A percentile compares a stretch with the other conserved stretches of the same genome.
phyloP scores from a whole-genome alignment of 306 rosid genomes.

The Abrus precatorius region DNA sequence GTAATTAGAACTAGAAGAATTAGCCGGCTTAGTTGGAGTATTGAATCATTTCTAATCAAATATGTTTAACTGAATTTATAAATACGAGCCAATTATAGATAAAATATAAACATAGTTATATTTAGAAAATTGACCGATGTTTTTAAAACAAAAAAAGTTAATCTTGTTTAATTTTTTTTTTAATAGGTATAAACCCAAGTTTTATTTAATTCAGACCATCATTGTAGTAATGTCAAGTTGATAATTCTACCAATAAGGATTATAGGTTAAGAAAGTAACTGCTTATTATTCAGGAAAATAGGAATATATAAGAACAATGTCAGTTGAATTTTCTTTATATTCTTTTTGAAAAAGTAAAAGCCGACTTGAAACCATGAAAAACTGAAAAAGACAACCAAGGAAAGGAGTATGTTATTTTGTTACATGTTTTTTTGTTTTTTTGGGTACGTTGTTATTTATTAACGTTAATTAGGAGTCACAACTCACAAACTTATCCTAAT shows the following conservation, averaged over 20 bases:
- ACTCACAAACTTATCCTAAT: constrained; percentile 18
- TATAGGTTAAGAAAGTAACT: background rate
- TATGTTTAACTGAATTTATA: background rate
- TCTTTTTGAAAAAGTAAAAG: constrained; percentile 9
- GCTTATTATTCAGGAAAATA: constrained; percentile 13
- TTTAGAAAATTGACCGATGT: background rate
- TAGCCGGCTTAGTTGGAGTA: background rate
- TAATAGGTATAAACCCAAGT: background rate
- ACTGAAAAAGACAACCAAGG: constrained; percentile 8
- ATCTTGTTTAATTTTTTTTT: background rate
- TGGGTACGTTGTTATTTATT: constrained; percentile 20
- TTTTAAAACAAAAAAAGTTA: background rate
- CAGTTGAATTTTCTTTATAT: background rate
- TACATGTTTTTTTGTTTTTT: constrained; percentile 3
- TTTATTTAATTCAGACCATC: background rate
- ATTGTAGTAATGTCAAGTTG: background rate
- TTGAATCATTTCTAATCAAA: constrained; percentile 2
- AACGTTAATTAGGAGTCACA: constrained; percentile 47
- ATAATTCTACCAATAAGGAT: background rate
- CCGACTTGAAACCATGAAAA: background rate
- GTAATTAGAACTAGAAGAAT: background rate
- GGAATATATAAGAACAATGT: background rate
- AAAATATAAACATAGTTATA: background rate
- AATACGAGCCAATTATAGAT: no score
- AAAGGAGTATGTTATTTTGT: constrained; percentile 33